Evolutionary conservation across 495 filamentous ascomycete genomes (phyloP).

Genomic region (Penicillium taxi): DNA sequence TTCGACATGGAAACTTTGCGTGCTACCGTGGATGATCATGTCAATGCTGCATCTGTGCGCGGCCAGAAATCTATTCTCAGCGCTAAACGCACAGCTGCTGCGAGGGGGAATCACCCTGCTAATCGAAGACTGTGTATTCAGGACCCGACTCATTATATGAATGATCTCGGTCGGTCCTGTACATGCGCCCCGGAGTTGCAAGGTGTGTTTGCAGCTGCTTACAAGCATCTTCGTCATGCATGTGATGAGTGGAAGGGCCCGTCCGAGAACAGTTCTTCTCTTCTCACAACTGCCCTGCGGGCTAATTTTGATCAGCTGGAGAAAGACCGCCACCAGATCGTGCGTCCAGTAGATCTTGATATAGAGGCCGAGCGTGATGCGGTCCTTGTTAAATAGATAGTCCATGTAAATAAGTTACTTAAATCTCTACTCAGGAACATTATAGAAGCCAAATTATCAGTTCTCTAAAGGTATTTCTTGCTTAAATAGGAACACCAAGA

Average conservation of each 20-base stretch:
- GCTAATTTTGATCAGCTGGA: conserved; percentile 32
- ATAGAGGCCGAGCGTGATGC: not conserved
- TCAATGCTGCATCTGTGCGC: conserved; percentile 21
- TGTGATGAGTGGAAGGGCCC: conserved; percentile 17
- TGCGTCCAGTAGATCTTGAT: not conserved
- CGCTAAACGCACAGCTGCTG: conserved; percentile 26
- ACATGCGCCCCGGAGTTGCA: conserved; percentile 28
- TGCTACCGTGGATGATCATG: not conserved
- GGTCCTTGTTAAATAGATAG: conserved; percentile 3
- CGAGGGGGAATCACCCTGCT: conserved; percentile 18
- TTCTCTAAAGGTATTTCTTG: not conserved
- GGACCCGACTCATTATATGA: conserved; percentile 50
- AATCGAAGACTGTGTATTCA: conserved; percentile 45
- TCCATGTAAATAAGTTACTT: conserved; percentile 5
- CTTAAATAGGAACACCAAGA: not conserved
- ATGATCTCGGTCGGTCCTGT: conserved; percentile 45
- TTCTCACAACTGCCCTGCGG: conserved; percentile 22
- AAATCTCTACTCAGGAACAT: conserved; percentile 5
- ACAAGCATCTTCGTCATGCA: conserved; percentile 13
- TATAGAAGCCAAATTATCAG: not conserved
- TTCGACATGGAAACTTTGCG: conserved; percentile 25
- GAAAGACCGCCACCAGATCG: conserved; percentile 9
- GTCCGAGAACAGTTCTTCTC: conserved; percentile 6
- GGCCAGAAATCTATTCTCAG: conserved; percentile 35
- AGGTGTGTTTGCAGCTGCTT: conserved; percentile 16